A percentile compares a stretch with the other conserved stretches of the same genome.
Conservation (phyloP, 1,284 basidiomycete species). For the Mycena citricolor region DNA sequence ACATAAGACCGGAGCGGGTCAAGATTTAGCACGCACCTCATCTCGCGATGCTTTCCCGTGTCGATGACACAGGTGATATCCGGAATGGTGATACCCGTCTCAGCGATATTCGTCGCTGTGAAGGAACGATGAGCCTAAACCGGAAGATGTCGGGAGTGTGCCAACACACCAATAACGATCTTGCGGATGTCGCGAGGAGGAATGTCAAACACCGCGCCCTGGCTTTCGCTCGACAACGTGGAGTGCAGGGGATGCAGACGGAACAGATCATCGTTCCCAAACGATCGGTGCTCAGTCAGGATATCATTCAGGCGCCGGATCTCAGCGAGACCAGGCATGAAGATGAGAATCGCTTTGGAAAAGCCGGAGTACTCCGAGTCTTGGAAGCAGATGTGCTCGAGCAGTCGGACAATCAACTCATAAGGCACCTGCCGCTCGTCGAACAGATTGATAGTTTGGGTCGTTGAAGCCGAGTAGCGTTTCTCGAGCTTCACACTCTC, state of each 20-base stretch:
- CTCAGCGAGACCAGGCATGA: slow-evolving; percentile 93
- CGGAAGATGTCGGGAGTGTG: too few relatives aligned
- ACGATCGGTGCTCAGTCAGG: slow-evolving; percentile 73
- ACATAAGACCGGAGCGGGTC: slow-evolving; percentile 6
- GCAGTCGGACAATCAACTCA: slow-evolving; percentile 82
- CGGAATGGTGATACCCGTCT: slow-evolving; percentile 97
- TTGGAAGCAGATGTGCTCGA: slow-evolving; percentile 87
- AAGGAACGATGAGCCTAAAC: slow-evolving; percentile 16
- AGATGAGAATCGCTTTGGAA: slow-evolving; percentile 86
- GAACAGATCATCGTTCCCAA: slow-evolving; percentile 73
- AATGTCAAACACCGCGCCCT: slow-evolving; percentile 87
- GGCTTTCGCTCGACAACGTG: slow-evolving; percentile 86
- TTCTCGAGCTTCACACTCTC: slow-evolving; percentile 63
- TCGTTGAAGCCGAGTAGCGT: slow-evolving; percentile 73
- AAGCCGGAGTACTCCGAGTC: slow-evolving; percentile 54
- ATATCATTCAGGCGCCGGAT: slow-evolving; percentile 89
- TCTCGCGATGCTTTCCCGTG: slow-evolving; percentile 90
- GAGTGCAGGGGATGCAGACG: slow-evolving; percentile 92
- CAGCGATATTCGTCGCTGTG: slow-evolving; percentile 77
- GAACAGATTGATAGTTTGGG: slow-evolving; percentile 80
- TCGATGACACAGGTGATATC: slow-evolving; percentile 99
- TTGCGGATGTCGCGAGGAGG: slow-evolving; percentile 82
- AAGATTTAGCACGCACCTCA: slow-evolving; percentile 54
- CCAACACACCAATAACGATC: slow-evolving; percentile 78
- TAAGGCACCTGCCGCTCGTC: slow-evolving; percentile 91